Base-by-base conservation (phyloP, 1,139 yeast genomes). In the Wickerhamiella infanticola region DNA sequence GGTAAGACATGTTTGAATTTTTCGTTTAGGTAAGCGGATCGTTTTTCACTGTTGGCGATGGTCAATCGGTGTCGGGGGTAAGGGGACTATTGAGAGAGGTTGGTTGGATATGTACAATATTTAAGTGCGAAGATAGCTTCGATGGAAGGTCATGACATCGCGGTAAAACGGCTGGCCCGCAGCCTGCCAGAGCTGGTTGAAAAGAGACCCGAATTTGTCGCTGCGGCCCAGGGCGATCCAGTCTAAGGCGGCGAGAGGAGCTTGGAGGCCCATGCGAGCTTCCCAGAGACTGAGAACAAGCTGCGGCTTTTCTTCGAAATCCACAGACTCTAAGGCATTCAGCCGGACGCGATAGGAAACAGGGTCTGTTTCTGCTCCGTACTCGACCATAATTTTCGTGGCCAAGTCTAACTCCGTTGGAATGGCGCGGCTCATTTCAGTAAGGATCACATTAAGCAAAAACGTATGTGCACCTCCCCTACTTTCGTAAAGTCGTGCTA, bases 331-430 rank as follows among this genome's bases (percentile, higher is more conserved):
- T 51, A 81, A 67, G 29, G 88, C 79, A 61, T 85, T 85, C 58
- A 86, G 69, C 37, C 77, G 70, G 50, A 86, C 80, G 61, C 96
- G 75, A 62, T 77, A 74, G 24, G 90, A 77, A 35, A 84, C 88
- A 45, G 77, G 76, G 47, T 81, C 73, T 47, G 80, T 73, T 59
- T 77, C 79, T 25, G 73, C 62, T 8, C 71, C 73, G 58, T 80
- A 85, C 50, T 78, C 74, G 43, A 73, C 73, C 42, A 79, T 67
- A 47, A 85, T 72, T 51, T 76, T 77, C 54, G 80, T 75, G 48
- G 81, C 74, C 24, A 82, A 78, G 26, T 68, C 67, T 49, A 77
- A 71, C 58, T 79, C 81, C 42, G 71, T 71, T 13, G 49, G 44
- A 94, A 95, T 84, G 48, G 48, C 42, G 23, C 69, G 64, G 45